Base-by-base conservation (phyloP, 495 filamentous ascomycete genomes). In the Staphylotrichum tortipilum region DNA sequence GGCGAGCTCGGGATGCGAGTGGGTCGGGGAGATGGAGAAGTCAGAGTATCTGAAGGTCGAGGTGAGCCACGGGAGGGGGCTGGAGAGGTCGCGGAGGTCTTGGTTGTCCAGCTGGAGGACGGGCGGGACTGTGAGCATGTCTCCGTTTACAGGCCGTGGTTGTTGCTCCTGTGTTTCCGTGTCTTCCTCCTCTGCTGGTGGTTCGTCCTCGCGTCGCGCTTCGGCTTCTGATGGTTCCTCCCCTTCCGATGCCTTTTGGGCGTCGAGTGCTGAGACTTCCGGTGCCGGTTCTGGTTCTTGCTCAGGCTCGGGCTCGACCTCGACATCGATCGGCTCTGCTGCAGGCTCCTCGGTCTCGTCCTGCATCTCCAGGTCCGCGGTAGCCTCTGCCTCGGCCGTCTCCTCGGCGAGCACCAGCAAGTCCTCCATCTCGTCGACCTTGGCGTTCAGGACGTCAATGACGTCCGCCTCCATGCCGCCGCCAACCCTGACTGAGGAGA, bases 341-440 rank as follows among this genome's bases (percentile, higher is more conserved):
- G 8, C 22, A n/a, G 7, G 11, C 3, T 45, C 30, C 35, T 5
- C 29, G 7, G 21, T 7, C 10, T 31, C 4, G 0, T 10, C 34
- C 1, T 42, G 30, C 22, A 1, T 9, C 29, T 21, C 37, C 10
- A 30, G 14, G 4, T 39, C 48, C 10, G 52, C 35, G 17, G 41
- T 36, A 11, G 40, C 49, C 23, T 55, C 47, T 3, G 52, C 52
- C 15, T 38, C 52, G 8, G 41, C 36, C 14, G 47, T 28, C 26
- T 54, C 44, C 46, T 57, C 47, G 0, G 45, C 39, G 7, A 52
- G 21, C 18, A 24, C 29, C 44, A 66, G 49, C 10, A 73, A 38
- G 14, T 42, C 58, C 52, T 76, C 71, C 63, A 76, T 71, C 53
- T 75, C 70, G 50, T 73, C 65, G 1, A 76, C 66, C 50, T 69